Base-by-base conservation (phyloP, 306 rosid genomes). In the Lotus japonicus region DNA sequence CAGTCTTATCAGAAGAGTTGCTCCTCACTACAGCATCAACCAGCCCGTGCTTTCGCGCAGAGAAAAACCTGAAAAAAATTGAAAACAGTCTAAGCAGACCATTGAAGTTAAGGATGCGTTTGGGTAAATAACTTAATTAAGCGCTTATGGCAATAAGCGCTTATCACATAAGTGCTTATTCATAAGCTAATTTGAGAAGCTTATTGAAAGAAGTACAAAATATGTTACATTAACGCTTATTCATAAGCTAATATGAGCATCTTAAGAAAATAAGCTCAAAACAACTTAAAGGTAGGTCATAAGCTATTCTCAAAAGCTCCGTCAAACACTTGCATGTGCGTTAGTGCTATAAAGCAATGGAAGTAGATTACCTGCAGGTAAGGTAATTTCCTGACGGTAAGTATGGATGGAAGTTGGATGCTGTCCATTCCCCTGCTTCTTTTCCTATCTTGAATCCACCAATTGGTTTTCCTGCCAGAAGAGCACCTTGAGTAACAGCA, bases 11-110 rank as follows among this genome's bases (percentile, higher is more conserved):
- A 12, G 75, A 72, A 28, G 86, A 44, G 13, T 76, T 41, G 70
- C 79, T 83, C 76, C 98, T 84, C 46, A 88, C 89, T 45, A 79
- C 90, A 16, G 96, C 96, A 78, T 92, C 98, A 16, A 92, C 98
- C 46, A 90, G 81, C 13, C 98, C 98, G 6, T 92, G 98, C 83
- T 92, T 92, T 84, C 98, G 83, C 44, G 98, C 98, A 15, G 98
- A 92, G 85, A 92, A 90, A 79, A 92, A 92, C 81, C 97, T 90
- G 83, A 80, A 80, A 58, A 45, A 52, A 69, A 17, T 63, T 16
- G 31, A 59, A 67, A 75, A 75, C 70, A 61, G 52, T 49, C 23
- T 68, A 55, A 57, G 38, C 21, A 42, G 36, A 41, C 26, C 17
- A 21, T 11, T 13, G 19, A 54, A 52, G 3, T n/a, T 39, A 28